phyloP scores from a whole-genome alignment of 495 filamentous ascomycete species.

The Neurospora tetraspora region DNA sequence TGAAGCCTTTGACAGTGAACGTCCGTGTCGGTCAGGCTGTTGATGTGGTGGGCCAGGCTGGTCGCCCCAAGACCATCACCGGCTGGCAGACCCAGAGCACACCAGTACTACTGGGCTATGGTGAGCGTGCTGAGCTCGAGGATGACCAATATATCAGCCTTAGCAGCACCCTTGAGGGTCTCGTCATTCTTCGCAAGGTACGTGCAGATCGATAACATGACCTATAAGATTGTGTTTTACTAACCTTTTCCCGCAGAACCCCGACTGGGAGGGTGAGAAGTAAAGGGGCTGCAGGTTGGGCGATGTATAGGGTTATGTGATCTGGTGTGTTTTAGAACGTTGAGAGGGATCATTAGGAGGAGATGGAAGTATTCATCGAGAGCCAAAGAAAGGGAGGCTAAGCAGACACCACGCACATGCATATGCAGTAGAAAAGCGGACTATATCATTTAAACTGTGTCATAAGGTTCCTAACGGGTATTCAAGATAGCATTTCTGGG shows the following conservation, averaged over 20 bases:
- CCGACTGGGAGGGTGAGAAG: conserved; percentile 37
- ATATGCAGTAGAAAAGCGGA: neutral
- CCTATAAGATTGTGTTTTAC: neutral
- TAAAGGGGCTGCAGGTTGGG: conserved; percentile 11
- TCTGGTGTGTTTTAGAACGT: neutral
- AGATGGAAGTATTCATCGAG: neutral
- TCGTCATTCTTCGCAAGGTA: conserved; percentile 97
- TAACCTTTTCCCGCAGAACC: conserved; percentile 29
- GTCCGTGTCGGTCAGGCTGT: conserved; percentile 96
- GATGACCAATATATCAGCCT: conserved; percentile 94
- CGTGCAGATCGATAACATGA: conserved; percentile 3
- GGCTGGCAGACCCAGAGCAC: conserved; percentile 99
- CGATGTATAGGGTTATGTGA: neutral
- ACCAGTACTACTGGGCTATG: conserved; percentile 83
- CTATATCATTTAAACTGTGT: neutral
- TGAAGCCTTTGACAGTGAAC: conserved; percentile 90
- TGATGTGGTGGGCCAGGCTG: conserved; percentile 94
- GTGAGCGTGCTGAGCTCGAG: conserved; percentile 92
- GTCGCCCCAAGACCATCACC: conserved; percentile 95
- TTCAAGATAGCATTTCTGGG: neutral
- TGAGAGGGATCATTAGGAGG: neutral
- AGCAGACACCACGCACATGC: neutral
- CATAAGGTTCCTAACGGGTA: neutral
- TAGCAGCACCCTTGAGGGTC: conserved; percentile 81
- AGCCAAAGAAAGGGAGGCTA: neutral